Evolutionary conservation across 192 early-diverging fungal species (phyloP).

Genomic region (Rhizoclosmatium sp.): DNA sequence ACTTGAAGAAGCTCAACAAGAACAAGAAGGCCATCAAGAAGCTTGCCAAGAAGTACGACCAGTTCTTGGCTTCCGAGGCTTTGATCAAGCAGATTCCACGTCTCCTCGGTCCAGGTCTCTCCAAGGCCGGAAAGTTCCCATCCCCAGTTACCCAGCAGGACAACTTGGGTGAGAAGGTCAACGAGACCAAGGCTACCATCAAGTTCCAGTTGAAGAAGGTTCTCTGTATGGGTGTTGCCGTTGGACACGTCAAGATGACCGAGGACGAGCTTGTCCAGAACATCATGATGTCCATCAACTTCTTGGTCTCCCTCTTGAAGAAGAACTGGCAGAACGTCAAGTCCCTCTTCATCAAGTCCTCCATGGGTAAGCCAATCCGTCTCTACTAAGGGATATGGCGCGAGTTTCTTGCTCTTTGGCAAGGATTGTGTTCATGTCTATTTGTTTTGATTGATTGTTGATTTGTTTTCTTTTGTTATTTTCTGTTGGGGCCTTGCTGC

Average conservation of each 20-base stretch:
- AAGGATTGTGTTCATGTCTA: neutral
- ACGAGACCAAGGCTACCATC: slow-evolving; percentile 96
- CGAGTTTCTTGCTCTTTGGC: neutral
- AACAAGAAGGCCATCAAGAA: slow-evolving; percentile 99
- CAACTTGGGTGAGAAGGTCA: slow-evolving; percentile 84
- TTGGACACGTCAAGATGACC: slow-evolving; percentile 93
- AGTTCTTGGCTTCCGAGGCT: slow-evolving; percentile 95
- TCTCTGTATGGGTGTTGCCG: slow-evolving; percentile 95
- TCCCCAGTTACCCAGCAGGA: slow-evolving; percentile 92
- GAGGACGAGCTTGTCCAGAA: slow-evolving; percentile 95
- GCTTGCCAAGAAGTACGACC: slow-evolving; percentile 98
- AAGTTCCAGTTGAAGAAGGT: slow-evolving; percentile 99
- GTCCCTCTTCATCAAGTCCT: slow-evolving; percentile 96
- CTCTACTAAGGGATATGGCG: slow-evolving; percentile 72
- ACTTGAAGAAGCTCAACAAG: slow-evolving; percentile 99
- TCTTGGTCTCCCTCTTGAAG: slow-evolving; percentile 96
- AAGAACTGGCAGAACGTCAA: slow-evolving; percentile 99
- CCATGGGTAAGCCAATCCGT: slow-evolving; percentile 94
- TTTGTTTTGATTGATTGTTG: slow-evolving; percentile 15
- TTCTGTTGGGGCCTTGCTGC: slow-evolving; percentile 37
- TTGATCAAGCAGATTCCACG: slow-evolving; percentile 99
- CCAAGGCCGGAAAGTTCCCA: slow-evolving; percentile 99
- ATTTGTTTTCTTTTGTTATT: slow-evolving; percentile 23
- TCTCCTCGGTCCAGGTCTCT: slow-evolving; percentile 97
- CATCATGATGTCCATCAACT: slow-evolving; percentile 98